phyloP scores from a whole-genome alignment of 2,329 filamentous ascomycete genomes.

The Aspergillus sergii region DNA sequence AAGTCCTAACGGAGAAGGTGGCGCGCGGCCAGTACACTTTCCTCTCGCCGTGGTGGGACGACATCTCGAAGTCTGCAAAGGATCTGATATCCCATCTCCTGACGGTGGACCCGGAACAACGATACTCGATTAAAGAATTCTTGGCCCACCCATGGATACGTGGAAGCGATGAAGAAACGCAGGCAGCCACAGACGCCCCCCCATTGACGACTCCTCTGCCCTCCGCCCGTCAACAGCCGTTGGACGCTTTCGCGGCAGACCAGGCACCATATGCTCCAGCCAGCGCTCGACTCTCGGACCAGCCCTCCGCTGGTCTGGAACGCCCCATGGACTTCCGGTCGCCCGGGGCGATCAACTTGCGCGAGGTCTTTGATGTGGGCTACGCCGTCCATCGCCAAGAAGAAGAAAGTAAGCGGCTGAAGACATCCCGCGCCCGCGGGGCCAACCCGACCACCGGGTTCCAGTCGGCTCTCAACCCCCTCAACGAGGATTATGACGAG shows the following conservation, averaged over 20 bases:
- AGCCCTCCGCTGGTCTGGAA: conserved; percentile 57
- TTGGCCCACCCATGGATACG: conserved; percentile 93
- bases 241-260: conserved; percentile 53
- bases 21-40: conserved; percentile 97
- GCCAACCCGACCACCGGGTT: conserved; percentile 60
- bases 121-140: conserved; percentile 92
- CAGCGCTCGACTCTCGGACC: conserved; percentile 59
- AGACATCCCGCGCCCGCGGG: conserved; percentile 72
- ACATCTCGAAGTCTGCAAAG: conserved; percentile 92
- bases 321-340: conserved; percentile 90
- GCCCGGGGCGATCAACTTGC: conserved; percentile 89
- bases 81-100: conserved; percentile 91
- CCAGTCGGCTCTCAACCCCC: conserved; percentile 61
- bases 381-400: conserved; percentile 97
- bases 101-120: conserved; percentile 91
- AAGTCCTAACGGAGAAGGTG: conserved; percentile 95
- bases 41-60: conserved; percentile 98
- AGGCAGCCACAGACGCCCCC: conserved; percentile 68
- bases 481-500: conserved; percentile 66
- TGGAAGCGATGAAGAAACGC: conserved; percentile 67
- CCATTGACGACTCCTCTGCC: conserved; percentile 69
- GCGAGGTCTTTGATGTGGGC: conserved; percentile 97
- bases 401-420: conserved; percentile 89
- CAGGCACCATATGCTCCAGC: conserved; percentile 47
- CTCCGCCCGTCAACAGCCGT: conserved; percentile 54